These are phyloP conservation scores for Suillus occidentalis DNA, from an alignment of 768 basidiomycete species.

Conservation along the genomic window DNA sequence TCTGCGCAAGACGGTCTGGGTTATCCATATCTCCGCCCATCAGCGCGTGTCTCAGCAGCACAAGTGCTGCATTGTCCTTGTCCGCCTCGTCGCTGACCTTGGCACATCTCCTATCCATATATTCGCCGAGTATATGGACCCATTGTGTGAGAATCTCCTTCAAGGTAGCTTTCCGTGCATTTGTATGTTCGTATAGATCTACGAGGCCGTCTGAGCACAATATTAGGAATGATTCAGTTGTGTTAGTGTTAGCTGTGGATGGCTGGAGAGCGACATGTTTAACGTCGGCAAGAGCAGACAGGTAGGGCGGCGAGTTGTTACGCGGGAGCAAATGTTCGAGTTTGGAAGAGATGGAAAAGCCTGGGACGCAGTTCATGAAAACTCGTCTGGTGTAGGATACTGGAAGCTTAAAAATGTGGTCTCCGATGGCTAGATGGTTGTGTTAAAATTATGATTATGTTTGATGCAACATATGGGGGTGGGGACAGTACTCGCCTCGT, in stretches of 20 bases:
- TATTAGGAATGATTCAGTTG: slow-evolving; percentile 37
- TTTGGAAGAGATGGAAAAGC: slow-evolving; percentile 36
- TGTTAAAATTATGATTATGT: background rate
- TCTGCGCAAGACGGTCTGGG: slow-evolving; percentile 40
- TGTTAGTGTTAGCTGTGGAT: slow-evolving; percentile 9
- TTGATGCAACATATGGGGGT: background rate
- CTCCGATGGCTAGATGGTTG: slow-evolving; percentile 46
- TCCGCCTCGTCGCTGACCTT: slow-evolving; percentile 9
- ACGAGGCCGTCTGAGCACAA: slow-evolving; percentile 54
- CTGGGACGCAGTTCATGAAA: slow-evolving; percentile 42
- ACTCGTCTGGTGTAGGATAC: slow-evolving; percentile 45
- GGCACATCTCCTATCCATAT: background rate
- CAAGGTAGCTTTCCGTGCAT: slow-evolving; percentile 26
- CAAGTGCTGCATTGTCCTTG: slow-evolving; percentile 35
- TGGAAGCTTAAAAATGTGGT: slow-evolving; percentile 55
- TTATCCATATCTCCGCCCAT: slow-evolving; percentile 37
- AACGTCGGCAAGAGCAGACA: slow-evolving; percentile 45
- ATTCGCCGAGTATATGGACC: slow-evolving; percentile 33
- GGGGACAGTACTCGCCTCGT: slow-evolving; percentile 38
- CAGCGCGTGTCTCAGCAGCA: slow-evolving; percentile 44
- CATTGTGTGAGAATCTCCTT: slow-evolving; percentile 31
- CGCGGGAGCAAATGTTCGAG: slow-evolving; percentile 45
- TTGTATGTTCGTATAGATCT: slow-evolving; percentile 28
- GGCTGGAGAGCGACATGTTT: slow-evolving; percentile 37
- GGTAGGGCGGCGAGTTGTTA: slow-evolving; percentile 53